Base-by-base conservation (phyloP, 371 early-diverging fungal species). In the Mucor circinelloides region DNA sequence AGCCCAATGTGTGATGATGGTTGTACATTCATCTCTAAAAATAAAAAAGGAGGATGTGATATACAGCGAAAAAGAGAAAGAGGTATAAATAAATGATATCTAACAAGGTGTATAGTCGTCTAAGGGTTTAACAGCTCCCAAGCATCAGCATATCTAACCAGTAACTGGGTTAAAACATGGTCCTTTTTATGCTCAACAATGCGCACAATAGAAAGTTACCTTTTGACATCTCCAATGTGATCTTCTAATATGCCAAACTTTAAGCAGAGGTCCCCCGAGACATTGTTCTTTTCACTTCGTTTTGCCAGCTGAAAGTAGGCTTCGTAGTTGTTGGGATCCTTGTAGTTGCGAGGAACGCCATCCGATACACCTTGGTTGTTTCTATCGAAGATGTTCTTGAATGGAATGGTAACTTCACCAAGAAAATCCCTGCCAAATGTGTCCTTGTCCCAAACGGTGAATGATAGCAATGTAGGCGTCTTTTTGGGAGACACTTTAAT, bases 381-480 rank as follows among this genome's bases (percentile, higher is more conserved):
- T 21, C 88, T 77, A 38, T 84, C 81, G 66, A 88, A 83, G 28
- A 85, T 73, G 58, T 88, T 84, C 50, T 77, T 75, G 58, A 90
- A 77, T 4, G 87, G 84, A 7, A 92, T 77, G 4, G 71, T 72
- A 0, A 87, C 50, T 67, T 90, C 86, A 0, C 92, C 92, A 63
- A 92, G 72, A 58, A 88, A 92, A 64, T 85, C 84, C 23, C 79
- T 65, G 2, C 86, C 83, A 72, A 87, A 84, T 12, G 83, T 79
- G 74, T 89, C 87, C 64, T 84, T 87, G 68, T 86, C 87, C 89
- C 89, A 88, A 23, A 90, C 84, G 23, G 82, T 85, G 23, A 88
- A 70, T 19, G 75, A 72, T 32, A 87, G 69, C 8, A 76, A 60
- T 7, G 74, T 72, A 1, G 87, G 86, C 17, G 78, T 64, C 21